Evolutionary conservation across 1,284 basidiomycete genomes (phyloP).

Genomic region (Macrocystidia cucumis): DNA sequence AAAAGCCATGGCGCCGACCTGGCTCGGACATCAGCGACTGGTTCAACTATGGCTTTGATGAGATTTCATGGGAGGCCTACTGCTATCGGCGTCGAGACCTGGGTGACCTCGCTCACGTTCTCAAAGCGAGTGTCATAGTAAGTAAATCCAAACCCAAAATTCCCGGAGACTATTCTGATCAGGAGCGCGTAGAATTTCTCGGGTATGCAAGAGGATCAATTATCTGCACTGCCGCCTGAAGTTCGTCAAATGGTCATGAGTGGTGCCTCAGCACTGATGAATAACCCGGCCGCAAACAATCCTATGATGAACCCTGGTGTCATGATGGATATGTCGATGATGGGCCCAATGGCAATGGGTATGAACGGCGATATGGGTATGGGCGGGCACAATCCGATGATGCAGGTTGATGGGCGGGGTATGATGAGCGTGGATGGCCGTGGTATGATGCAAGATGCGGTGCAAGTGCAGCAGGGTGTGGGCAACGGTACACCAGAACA

Average conservation of each 20-base stretch:
- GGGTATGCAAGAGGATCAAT: conserved; percentile 75
- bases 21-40: conserved; percentile 95
- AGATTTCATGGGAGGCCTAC: conserved; percentile 91
- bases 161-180: no score
- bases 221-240: conserved; percentile 65
- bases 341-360: conserved; percentile 45
- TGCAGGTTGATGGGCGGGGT: conserved; percentile 44
- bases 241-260: conserved; percentile 79
- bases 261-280: conserved; percentile 69
- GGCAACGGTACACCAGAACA: conserved; percentile 28
- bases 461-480: conserved; percentile 36
- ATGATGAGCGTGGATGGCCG: conserved; percentile 28
- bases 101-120: conserved; percentile 68
- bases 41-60: conserved; percentile 99
- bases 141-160: no score
- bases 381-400: conserved; percentile 28
- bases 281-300: conserved; percentile 39
- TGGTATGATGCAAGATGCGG: conserved; percentile 36
- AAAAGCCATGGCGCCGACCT: conserved; percentile 90
- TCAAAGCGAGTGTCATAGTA: conserved; percentile 74
- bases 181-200: conserved; percentile 85
- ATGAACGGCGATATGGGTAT: conserved; percentile 43
- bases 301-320: conserved; percentile 58
- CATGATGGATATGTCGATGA: conserved; percentile 58
- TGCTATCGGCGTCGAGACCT: conserved; percentile 80